phyloP scores from a whole-genome alignment of 2,329 filamentous ascomycete genomes.

The Cytospora paraplurivora region DNA sequence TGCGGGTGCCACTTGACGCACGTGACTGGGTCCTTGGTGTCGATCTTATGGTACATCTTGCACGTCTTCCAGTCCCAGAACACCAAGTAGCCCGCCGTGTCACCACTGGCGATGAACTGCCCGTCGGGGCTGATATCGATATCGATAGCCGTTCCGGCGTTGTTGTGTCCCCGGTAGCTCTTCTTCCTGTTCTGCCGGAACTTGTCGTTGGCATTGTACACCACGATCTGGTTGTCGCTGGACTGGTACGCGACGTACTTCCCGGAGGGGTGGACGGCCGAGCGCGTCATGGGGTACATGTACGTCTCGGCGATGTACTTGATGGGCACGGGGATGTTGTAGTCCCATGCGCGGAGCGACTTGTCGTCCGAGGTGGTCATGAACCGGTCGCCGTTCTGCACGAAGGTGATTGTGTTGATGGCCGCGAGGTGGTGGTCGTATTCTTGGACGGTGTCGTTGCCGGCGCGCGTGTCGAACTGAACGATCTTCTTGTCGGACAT shows the following conservation, averaged over 20 bases:
- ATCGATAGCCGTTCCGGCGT: slow-evolving; percentile 90
- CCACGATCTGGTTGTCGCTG: slow-evolving; percentile 94
- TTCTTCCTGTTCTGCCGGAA: slow-evolving; percentile 98
- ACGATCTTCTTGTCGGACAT: slow-evolving; percentile 99
- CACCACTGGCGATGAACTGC: slow-evolving; percentile 84
- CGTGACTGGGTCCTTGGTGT: slow-evolving; percentile 82
- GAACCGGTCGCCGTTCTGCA: slow-evolving; percentile 91
- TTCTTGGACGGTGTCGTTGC: slow-evolving; percentile 83
- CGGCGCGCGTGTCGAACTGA: slow-evolving; percentile 85
- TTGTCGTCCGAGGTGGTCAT: slow-evolving; percentile 99
- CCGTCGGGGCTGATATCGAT: slow-evolving; percentile 87
- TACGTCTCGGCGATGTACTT: slow-evolving; percentile 97
- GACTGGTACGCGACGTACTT: slow-evolving; percentile 95
- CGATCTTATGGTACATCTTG: slow-evolving; percentile 97
- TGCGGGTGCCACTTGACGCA: slow-evolving; percentile 95
- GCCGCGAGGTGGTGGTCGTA: slow-evolving; percentile 98
- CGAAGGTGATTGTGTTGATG: slow-evolving; percentile 96
- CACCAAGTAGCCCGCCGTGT: slow-evolving; percentile 85
- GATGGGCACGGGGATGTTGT: slow-evolving; percentile 96
- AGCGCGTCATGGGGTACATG: slow-evolving; percentile 94
- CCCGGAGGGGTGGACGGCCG: slow-evolving; percentile 80
- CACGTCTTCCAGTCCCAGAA: slow-evolving; percentile 99
- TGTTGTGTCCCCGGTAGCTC: slow-evolving; percentile 93
- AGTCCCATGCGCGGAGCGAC: slow-evolving; percentile 94
- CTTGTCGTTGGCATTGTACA: slow-evolving; percentile 91